phyloP scores from a whole-genome alignment of 495 filamentous ascomycete genomes.

The Entonaema liquescens region DNA sequence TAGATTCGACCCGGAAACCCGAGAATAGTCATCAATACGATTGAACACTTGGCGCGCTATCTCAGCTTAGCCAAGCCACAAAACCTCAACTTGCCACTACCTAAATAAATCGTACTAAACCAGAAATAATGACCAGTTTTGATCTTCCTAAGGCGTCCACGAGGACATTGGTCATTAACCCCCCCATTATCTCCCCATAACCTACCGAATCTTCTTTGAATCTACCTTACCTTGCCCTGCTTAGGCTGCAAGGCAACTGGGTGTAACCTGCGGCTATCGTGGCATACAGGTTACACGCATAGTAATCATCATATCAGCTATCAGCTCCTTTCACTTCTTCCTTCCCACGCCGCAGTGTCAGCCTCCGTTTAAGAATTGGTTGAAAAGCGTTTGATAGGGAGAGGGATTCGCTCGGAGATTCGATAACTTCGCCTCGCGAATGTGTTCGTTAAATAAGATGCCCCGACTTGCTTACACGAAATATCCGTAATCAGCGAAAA shows the following conservation, averaged over 20 bases:
- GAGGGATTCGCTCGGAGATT: constrained; percentile 17
- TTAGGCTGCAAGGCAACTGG: constrained; percentile 32
- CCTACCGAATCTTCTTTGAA: constrained; percentile 5
- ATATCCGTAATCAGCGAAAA: constrained; percentile 5
- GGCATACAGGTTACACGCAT: constrained; percentile 31
- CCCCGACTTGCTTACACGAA: constrained; percentile 21
- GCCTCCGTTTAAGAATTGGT: neutral
- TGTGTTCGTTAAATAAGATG: constrained; percentile 21
- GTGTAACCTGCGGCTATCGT: constrained; percentile 25
- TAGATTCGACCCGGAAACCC: neutral
- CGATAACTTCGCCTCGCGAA: neutral
- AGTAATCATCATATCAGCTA: constrained; percentile 24
- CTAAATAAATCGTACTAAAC: neutral
- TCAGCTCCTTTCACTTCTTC: constrained; percentile 32
- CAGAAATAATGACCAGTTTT: neutral
- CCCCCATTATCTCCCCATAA: neutral
- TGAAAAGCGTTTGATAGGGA: neutral
- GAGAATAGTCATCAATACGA: neutral
- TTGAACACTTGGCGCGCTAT: neutral
- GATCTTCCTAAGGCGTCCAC: constrained; percentile 20
- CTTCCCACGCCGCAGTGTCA: constrained; percentile 18
- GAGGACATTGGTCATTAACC: neutral
- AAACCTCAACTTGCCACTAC: neutral
- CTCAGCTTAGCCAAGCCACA: constrained; percentile 2
- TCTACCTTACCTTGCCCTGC: neutral